Conservation (phyloP, 2,329 filamentous ascomycete species). For the Ilyonectria destructans region DNA sequence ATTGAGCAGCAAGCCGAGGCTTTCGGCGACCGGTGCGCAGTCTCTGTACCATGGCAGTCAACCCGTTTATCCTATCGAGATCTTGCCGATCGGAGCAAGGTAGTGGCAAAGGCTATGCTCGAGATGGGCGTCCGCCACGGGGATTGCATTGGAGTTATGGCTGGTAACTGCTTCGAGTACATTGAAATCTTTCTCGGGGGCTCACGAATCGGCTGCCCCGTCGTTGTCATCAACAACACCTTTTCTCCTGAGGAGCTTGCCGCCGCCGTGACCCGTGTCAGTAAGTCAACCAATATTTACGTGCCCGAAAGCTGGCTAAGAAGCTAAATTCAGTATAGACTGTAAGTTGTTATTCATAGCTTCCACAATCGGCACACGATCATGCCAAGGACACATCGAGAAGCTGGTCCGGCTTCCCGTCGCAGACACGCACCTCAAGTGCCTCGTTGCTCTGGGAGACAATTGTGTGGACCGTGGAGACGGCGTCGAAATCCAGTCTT, state of each 20-base stretch:
- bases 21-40: constrained; percentile 6
- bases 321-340: background rate
- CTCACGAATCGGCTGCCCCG: constrained; percentile 19
- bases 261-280: constrained; percentile 11
- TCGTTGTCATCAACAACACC: constrained; percentile 31
- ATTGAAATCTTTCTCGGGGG: constrained; percentile 30
- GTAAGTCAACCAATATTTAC: background rate
- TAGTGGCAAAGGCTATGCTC: constrained; percentile 36
- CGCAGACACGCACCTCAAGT: background rate
- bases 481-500: constrained; percentile 5
- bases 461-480: background rate
- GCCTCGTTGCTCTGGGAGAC: constrained; percentile 8
- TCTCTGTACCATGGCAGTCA: constrained; percentile 25
- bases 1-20: constrained; percentile 12
- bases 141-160: constrained; percentile 31
- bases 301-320: accelerated
- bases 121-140: constrained; percentile 14
- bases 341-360: constrained; percentile 29
- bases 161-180: constrained; percentile 32
- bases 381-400: constrained; percentile 7
- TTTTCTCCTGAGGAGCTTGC: constrained; percentile 23
- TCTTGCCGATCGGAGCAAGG: constrained; percentile 22
- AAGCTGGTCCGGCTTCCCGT: constrained; percentile 4
- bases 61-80: constrained; percentile 17
- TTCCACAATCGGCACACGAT: constrained; percentile 12